A percentile compares a stretch with the other conserved stretches of the same genome.
phyloP scores from a whole-genome alignment of 2,329 filamentous ascomycete genomes.

The Tolypocladium ophioglossoides region DNA sequence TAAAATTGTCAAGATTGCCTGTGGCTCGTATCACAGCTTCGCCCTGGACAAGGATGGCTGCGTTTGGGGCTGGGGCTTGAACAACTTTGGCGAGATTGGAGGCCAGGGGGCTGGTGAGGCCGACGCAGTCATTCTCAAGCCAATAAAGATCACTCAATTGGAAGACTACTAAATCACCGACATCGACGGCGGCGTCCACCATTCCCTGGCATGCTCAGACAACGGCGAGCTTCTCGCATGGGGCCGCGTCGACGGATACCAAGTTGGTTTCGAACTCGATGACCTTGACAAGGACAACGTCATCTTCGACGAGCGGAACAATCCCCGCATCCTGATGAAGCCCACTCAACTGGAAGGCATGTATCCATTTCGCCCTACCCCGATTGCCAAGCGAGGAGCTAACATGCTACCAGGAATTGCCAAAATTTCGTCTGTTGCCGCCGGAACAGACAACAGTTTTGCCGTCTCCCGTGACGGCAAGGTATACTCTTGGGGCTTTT shows the following conservation, averaged over 20 bases:
- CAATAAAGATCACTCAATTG: slow-evolving; percentile 56
- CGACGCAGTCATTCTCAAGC: slow-evolving; percentile 60
- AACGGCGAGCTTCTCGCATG: slow-evolving; percentile 48
- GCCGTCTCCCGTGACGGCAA: slow-evolving; percentile 60
- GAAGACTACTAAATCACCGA: slow-evolving; percentile 51
- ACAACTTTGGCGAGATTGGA: slow-evolving; percentile 75
- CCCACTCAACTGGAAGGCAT: slow-evolving; percentile 32
- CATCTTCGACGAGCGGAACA: slow-evolving; percentile 50
- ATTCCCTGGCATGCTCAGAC: slow-evolving; percentile 55
- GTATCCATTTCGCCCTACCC: slow-evolving; percentile 5
- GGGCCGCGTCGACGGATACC: slow-evolving; percentile 44
- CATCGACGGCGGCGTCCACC: slow-evolving; percentile 63
- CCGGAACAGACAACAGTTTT: slow-evolving; percentile 65
- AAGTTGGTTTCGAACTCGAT: slow-evolving; percentile 46
- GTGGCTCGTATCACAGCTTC: slow-evolving; percentile 75
- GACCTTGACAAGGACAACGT: slow-evolving; percentile 38
- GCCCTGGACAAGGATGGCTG: slow-evolving; percentile 60
- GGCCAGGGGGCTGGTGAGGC: slow-evolving; percentile 40
- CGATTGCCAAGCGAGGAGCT: not conserved
- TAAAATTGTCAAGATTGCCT: slow-evolving; percentile 41
- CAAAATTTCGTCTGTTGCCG: slow-evolving; percentile 43
- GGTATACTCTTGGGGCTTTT: slow-evolving; percentile 74
- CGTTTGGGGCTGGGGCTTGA: slow-evolving; percentile 76
- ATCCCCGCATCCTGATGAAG: slow-evolving; percentile 52
- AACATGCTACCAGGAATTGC: slow-evolving; percentile 28